Base-by-base conservation (phyloP, 1,139 yeast species). In the Ashbya aceris region DNA sequence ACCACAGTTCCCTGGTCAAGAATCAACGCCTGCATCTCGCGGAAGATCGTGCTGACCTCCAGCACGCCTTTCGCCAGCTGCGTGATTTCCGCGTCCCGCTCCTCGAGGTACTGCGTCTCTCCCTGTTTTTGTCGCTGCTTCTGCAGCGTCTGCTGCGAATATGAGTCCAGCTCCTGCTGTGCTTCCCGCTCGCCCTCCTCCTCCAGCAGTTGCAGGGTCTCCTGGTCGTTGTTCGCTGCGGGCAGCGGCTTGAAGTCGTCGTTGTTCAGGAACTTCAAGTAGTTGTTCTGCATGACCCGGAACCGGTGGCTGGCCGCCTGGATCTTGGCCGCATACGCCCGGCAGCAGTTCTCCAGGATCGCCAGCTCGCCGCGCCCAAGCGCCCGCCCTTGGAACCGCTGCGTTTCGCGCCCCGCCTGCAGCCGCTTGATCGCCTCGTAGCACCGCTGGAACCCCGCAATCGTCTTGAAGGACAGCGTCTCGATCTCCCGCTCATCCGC, bases 1-100 rank as follows among this genome's bases (percentile, higher is more conserved):
- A 91, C 70, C 37, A 91, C 71, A 0, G 96, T 86, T 2, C 98
- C 98, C 63, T 91, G 98, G 57, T 93, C 97, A 45, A 91, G 84
- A 39, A 91, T 87, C 71, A 93, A 71, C 28, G 79, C 76, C 55
- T 93, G 97, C 75, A 91, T 76, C 57, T 93, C 97, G 59, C 84
- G 83, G 67, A 91, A 91, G 42, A 93, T 91, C 2, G 93, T 86
- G 36, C 93, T 83, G 2, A 91, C 83, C 61, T 91, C 99, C 29
- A 91, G 68, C 35, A 91, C 94, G 36, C 96, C 96, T 70, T 85
- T 86, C 2, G 98, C 97, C 44, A 93, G 73, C 52, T 82, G 83
- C 27, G 83, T 82, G 39, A 93, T 91, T 56, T 91, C 98, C 42
- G 77, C 74, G 58, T 91, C 98, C 44, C 98, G 71, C 51, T 83